Evolutionary conservation across 2,329 filamentous ascomycete genomes (phyloP).

Genomic region (Incumbomyces delicatus): DNA sequence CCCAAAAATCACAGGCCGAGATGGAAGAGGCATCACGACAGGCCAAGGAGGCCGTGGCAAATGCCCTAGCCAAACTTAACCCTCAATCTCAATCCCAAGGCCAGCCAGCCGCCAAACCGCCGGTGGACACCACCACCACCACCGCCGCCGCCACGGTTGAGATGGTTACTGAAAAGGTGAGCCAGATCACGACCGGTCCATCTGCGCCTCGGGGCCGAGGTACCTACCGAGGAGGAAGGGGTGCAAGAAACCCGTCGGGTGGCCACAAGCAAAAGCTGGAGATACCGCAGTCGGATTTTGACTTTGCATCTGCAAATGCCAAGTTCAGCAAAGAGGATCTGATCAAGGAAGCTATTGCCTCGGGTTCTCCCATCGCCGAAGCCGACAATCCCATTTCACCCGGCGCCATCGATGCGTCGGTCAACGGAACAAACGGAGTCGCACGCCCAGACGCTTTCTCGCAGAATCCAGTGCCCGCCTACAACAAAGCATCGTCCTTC

Average conservation of each 20-base stretch:
- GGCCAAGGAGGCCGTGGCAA: conserved; percentile 41
- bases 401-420: conserved; percentile 14
- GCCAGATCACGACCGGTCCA: conserved; percentile 34
- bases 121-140: neutral
- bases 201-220: conserved; percentile 31
- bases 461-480: conserved; percentile 42
- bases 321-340: conserved; percentile 84
- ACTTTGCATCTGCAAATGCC: conserved; percentile 77
- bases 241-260: conserved; percentile 31
- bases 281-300: conserved; percentile 82
- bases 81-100: conserved; percentile 21
- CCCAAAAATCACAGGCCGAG: conserved; percentile 22
- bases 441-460: conserved; percentile 17
- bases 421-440: conserved; percentile 20
- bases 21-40: conserved; percentile 40
- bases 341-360: conserved; percentile 77
- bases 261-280: conserved; percentile 60
- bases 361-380: conserved; percentile 53
- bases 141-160: conserved; percentile 33
- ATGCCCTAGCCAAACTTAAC: conserved; percentile 41
- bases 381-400: conserved; percentile 20
- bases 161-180: conserved; percentile 35
- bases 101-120: conserved; percentile 24
- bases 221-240: conserved; percentile 37
- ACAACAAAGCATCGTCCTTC: conserved; percentile 85